phyloP scores from a whole-genome alignment of 805 yeast genomes.

The Wickerhamiella allomyrinae region DNA sequence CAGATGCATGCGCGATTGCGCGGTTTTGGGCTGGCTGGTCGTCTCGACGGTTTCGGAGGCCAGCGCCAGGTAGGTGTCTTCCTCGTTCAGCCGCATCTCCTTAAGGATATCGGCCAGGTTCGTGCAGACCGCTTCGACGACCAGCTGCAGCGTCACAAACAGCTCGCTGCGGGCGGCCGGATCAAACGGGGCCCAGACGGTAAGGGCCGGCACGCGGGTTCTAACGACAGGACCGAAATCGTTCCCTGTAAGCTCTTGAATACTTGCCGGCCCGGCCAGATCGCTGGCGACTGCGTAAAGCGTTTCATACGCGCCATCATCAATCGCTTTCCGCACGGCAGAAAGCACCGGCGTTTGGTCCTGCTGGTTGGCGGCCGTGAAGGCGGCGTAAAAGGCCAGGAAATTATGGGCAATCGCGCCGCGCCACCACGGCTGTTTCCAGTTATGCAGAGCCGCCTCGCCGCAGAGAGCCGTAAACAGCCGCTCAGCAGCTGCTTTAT shows the following conservation, averaged over 20 bases:
- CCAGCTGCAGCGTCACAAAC: slow-evolving; percentile 13
- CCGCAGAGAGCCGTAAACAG: background rate
- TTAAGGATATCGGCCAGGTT: slow-evolving; percentile 27
- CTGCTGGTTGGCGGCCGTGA: background rate
- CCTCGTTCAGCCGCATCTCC: slow-evolving; percentile 28
- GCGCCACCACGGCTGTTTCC: slow-evolving; percentile 20
- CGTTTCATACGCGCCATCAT: slow-evolving; percentile 28
- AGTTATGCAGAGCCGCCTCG: slow-evolving; percentile 6
- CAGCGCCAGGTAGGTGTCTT: slow-evolving; percentile 23
- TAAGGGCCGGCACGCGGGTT: slow-evolving; percentile 20
- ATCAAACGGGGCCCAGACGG: slow-evolving; percentile 7
- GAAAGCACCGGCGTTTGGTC: slow-evolving; percentile 9
- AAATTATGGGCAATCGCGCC: slow-evolving; percentile 18
- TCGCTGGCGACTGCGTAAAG: slow-evolving; percentile 26
- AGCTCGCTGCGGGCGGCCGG: slow-evolving; percentile 9
- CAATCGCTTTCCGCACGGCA: slow-evolving; percentile 20
- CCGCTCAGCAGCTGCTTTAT: background rate
- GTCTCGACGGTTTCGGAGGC: background rate
- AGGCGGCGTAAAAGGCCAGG: slow-evolving; percentile 7
- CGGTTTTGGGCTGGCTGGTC: background rate
- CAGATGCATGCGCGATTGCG: background rate
- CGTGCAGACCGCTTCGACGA: slow-evolving; percentile 21
- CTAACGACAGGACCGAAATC: slow-evolving; percentile 19
- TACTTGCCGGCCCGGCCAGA: slow-evolving; percentile 7
- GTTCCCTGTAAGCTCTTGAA: slow-evolving; percentile 10